phyloP scores from a whole-genome alignment of 2,329 filamentous ascomycete genomes.

The Fusarium armeniacum region DNA sequence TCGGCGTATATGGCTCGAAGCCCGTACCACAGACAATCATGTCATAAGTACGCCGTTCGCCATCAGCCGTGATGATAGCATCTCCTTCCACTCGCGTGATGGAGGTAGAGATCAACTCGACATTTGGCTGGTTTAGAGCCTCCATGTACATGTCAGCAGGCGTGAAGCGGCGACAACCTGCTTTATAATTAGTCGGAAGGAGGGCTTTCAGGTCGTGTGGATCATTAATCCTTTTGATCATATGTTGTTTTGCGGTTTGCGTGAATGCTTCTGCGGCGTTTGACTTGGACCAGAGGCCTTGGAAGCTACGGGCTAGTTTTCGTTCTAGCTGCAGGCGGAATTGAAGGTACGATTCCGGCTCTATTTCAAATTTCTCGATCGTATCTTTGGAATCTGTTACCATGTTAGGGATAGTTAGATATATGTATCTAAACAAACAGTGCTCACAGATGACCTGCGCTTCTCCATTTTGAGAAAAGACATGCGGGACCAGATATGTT shows the following conservation, averaged over 20 bases:
- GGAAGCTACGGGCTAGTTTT: background rate
- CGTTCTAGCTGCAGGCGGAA: background rate
- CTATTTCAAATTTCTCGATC: background rate
- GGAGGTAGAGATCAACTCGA: conserved; percentile 13
- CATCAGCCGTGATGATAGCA: background rate
- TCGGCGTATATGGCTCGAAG: conserved; percentile 1
- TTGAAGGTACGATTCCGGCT: background rate
- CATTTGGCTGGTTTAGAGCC: conserved; percentile 2
- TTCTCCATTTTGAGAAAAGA: background rate
- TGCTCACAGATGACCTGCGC: background rate
- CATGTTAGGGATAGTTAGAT: background rate
- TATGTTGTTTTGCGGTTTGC: background rate
- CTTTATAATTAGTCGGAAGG: background rate
- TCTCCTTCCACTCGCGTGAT: background rate
- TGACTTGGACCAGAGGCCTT: background rate
- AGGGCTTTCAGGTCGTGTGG: background rate
- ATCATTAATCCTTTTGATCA: background rate
- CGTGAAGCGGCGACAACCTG: conserved; percentile 2
- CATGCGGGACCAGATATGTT: conserved; percentile 1
- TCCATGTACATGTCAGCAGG: conserved; percentile 2
- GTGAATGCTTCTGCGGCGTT: conserved; percentile 1
- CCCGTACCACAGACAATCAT: conserved; percentile 6
- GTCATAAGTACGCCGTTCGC: conserved; percentile 2
- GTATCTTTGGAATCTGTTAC: background rate
- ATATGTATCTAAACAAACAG: too few species aligned